A percentile compares a stretch with the other conserved stretches of the same genome.
These are phyloP conservation scores for Xerocomus potaroensis DNA, from an alignment of 768 basidiomycete genomes.

Conservation along the genomic window DNA sequence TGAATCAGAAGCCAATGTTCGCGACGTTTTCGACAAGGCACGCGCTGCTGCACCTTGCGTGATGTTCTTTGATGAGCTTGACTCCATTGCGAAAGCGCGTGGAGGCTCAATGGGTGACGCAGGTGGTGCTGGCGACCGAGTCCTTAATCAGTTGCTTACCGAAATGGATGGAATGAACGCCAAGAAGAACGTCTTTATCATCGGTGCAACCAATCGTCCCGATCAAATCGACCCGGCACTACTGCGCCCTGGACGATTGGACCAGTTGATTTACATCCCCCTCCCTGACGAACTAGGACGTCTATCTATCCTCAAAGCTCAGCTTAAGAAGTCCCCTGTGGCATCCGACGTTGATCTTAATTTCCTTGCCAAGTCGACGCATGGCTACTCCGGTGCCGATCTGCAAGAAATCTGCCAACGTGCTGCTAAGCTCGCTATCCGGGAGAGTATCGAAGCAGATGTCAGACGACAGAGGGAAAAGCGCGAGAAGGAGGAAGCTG, in stretches of 20 bases:
- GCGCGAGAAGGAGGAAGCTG: constrained; percentile 73
- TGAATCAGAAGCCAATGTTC: constrained; percentile 99
- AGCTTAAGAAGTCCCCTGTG: constrained; percentile 89
- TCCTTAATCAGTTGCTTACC: constrained; percentile 93
- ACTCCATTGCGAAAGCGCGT: constrained; percentile 97
- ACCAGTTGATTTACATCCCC: constrained; percentile 99
- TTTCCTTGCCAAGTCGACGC: constrained; percentile 89
- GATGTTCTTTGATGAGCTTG: constrained; percentile 99
- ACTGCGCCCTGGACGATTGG: constrained; percentile 95
- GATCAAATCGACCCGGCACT: constrained; percentile 94
- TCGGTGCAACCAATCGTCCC: constrained; percentile 94
- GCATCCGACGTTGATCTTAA: constrained; percentile 73
- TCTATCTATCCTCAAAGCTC: constrained; percentile 84
- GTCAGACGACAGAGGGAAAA: constrained; percentile 75
- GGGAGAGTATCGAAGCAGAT: constrained; percentile 92
- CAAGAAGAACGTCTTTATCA: constrained; percentile 99
- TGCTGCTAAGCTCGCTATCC: constrained; percentile 94
- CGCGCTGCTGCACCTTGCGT: constrained; percentile 99
- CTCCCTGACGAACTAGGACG: constrained; percentile 93
- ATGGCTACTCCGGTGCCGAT: constrained; percentile 99
- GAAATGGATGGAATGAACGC: constrained; percentile 99
- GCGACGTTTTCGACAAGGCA: constrained; percentile 99
- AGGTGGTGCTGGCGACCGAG: constrained; percentile 96
- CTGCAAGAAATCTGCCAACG: constrained; percentile 99
- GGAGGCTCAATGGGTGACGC: constrained; percentile 81